Evolutionary conservation across 1,139 yeast genomes (phyloP).

Genomic region (Petasospora fabianii): DNA sequence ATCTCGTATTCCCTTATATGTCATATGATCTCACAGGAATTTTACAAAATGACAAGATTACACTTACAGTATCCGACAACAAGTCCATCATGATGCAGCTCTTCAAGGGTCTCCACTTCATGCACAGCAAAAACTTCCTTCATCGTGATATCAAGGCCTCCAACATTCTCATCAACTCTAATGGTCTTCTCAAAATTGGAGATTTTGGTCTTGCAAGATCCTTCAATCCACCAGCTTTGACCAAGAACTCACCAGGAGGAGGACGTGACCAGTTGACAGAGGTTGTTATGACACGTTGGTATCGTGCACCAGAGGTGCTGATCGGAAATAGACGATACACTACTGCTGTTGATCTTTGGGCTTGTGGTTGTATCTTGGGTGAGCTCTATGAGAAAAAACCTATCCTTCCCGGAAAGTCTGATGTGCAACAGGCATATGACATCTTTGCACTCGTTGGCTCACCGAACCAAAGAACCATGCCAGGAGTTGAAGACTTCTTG

Average conservation of each 20-base stretch:
- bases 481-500: constrained; percentile 46
- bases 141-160: constrained; percentile 97
- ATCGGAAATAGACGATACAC: constrained; percentile 84
- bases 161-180: constrained; percentile 72
- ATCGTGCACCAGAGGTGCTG: constrained; percentile 89
- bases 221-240: constrained; percentile 69
- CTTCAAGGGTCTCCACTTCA: constrained; percentile 72
- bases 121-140: constrained; percentile 65
- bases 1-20: constrained; percentile 93
- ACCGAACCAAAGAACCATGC: constrained; percentile 61
- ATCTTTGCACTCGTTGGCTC: constrained; percentile 82
- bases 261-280: constrained; percentile 78
- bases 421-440: constrained; percentile 83
- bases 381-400: constrained; percentile 83
- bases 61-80: constrained; percentile 52
- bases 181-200: constrained; percentile 80
- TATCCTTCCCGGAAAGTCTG: constrained; percentile 80
- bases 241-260: constrained; percentile 55
- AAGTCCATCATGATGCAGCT: constrained; percentile 83
- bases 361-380: constrained; percentile 93
- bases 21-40: constrained; percentile 90
- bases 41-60: constrained; percentile 77
- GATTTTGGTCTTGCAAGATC: constrained; percentile 91
- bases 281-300: constrained; percentile 95
- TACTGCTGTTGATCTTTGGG: constrained; percentile 93